Evolutionary conservation across 768 basidiomycete species (phyloP).

Genomic region (Stropharia rugosoannulata): DNA sequence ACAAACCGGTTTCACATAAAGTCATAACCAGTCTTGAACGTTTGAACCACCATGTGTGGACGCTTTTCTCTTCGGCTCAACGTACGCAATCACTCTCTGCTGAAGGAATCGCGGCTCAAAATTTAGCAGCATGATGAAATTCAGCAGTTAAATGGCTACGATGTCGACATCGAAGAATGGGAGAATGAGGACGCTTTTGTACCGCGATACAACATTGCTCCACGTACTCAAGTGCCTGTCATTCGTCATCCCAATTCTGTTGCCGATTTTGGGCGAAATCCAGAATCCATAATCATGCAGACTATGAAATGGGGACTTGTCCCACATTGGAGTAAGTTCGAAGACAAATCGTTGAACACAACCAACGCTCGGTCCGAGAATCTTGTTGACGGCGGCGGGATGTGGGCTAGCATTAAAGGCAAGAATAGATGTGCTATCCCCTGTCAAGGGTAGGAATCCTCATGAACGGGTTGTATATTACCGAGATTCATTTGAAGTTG

Average conservation of each 20-base stretch:
- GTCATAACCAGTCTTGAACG: neutral
- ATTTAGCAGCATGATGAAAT: constrained; percentile 37
- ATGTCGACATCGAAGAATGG: constrained; percentile 57
- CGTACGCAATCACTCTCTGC: constrained; percentile 27
- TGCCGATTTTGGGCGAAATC: constrained; percentile 10
- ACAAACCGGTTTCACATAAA: neutral
- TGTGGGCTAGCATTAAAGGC: constrained; percentile 85
- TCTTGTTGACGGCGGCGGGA: constrained; percentile 68
- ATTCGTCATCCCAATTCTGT: constrained; percentile 45
- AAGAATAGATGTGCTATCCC: constrained; percentile 84
- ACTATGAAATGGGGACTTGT: constrained; percentile 93
- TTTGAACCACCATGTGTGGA: constrained; percentile 51
- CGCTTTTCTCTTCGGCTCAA: constrained; percentile 55
- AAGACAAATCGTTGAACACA: constrained; percentile 73
- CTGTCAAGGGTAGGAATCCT: constrained; percentile 42
- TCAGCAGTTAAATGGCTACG: constrained; percentile 39
- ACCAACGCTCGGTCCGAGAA: constrained; percentile 91
- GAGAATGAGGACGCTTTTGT: constrained; percentile 56
- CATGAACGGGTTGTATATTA: neutral
- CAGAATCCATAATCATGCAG: constrained; percentile 52
- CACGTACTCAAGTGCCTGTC: constrained; percentile 76
- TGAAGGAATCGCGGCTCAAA: constrained; percentile 3
- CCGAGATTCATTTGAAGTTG: neutral
- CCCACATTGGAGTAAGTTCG: constrained; percentile 78
- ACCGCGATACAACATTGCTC: constrained; percentile 82